Conservation (phyloP, 768 basidiomycete species). For the Cubamyces lactineus region DNA sequence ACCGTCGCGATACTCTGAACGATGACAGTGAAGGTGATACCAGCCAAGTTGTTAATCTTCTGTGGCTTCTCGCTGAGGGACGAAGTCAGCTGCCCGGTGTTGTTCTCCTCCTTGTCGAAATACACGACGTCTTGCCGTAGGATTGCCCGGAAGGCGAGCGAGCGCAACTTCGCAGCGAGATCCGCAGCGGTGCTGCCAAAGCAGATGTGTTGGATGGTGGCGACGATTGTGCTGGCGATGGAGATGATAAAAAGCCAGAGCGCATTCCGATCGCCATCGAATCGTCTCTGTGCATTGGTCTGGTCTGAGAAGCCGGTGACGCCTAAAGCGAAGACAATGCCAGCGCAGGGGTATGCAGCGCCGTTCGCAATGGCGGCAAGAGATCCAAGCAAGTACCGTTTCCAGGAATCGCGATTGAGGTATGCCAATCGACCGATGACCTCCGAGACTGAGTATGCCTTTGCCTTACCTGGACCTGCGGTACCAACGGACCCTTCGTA, state of each 20-base stretch:
- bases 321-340: conserved; percentile 68
- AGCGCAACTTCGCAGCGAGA: conserved; percentile 72
- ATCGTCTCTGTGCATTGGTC: conserved; percentile 46
- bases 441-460: conserved; percentile 51
- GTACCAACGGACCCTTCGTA: conserved; percentile 49
- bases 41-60: conserved; percentile 86
- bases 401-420: conserved; percentile 63
- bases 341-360: conserved; percentile 72
- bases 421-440: conserved; percentile 72
- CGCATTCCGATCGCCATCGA: conserved; percentile 69
- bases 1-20: conserved; percentile 75
- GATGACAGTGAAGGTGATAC: conserved; percentile 86
- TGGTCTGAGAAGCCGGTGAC: conserved; percentile 58
- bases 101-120: conserved; percentile 88
- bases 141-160: conserved; percentile 74
- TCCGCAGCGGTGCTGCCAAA: conserved; percentile 71
- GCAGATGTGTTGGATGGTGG: conserved; percentile 69
- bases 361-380: conserved; percentile 60
- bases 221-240: conserved; percentile 61
- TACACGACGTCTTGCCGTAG: conserved; percentile 89
- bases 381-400: conserved; percentile 59
- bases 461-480: conserved; percentile 34
- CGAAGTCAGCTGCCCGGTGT: conserved; percentile 80
- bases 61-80: conserved; percentile 84
- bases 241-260: conserved; percentile 84